These are phyloP conservation scores for Dispira parvispora DNA, from an alignment of 192 early-diverging fungal genomes.

Conservation along the genomic window DNA sequence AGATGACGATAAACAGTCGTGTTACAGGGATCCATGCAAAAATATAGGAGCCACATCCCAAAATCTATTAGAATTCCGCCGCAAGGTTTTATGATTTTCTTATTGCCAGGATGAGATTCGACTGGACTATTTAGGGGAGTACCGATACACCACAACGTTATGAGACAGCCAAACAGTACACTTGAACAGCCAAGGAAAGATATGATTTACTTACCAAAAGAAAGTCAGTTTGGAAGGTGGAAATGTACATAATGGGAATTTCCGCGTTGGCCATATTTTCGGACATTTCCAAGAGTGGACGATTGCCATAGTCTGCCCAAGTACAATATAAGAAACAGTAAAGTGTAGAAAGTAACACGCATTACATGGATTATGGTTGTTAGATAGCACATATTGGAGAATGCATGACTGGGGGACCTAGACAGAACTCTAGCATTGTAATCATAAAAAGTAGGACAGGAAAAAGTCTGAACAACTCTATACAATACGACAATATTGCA, in stretches of 20 bases:
- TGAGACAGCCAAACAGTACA: background rate
- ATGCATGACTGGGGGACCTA: no score
- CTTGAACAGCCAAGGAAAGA: background rate
- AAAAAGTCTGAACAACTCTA: no score
- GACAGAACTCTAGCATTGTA: no score
- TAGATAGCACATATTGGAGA: background rate
- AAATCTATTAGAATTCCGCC: background rate
- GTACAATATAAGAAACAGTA: background rate
- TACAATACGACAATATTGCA: no score
- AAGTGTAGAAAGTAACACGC: background rate
- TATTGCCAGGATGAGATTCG: background rate
- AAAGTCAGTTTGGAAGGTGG: constrained; percentile 46
- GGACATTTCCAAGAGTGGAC: constrained; percentile 2
- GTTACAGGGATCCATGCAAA: background rate
- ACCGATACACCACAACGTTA: background rate
- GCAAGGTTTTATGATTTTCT: background rate
- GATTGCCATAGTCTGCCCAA: background rate
- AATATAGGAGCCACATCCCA: background rate
- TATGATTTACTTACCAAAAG: constrained; percentile 29
- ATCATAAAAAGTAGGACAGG: no score
- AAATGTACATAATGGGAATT: constrained; percentile 47
- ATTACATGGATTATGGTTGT: background rate
- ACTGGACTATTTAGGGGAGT: background rate
- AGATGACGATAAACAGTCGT: background rate
- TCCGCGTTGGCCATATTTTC: constrained; percentile 17